Percentiles rank a stretch among this genome's conserved stretches.
phyloP scores from a whole-genome alignment of 805 yeast species.

The Huiozyma sinensis region DNA sequence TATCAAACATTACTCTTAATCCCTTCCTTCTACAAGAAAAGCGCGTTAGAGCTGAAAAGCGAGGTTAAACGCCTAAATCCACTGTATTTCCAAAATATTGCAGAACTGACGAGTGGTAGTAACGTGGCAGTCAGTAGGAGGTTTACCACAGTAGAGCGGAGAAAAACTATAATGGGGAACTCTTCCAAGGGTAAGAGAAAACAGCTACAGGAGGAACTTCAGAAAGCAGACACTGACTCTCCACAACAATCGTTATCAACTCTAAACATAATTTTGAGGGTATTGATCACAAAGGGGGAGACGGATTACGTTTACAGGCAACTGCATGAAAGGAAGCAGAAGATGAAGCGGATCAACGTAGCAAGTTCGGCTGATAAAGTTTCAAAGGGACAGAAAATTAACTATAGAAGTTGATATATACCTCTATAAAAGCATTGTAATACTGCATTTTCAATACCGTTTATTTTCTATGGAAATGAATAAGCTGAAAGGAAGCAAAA shows the following conservation, averaged over 20 bases:
- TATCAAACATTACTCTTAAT: constrained; percentile 56
- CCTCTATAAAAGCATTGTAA: no score
- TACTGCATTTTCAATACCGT: no score
- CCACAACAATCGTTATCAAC: constrained; percentile 30
- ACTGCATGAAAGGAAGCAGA: constrained; percentile 49
- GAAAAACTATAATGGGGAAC: constrained; percentile 60
- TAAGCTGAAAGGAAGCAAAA: no score
- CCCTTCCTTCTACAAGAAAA: constrained; percentile 54
- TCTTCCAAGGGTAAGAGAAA: constrained; percentile 47
- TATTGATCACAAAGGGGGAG: constrained; percentile 58
- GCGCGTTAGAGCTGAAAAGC: constrained; percentile 34
- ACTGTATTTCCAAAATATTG: constrained; percentile 6
- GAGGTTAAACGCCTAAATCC: constrained; percentile 45
- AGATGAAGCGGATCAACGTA: constrained; percentile 26
- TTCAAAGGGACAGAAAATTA: constrained; percentile 12
- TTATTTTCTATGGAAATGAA: no score
- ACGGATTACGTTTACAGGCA: constrained; percentile 47
- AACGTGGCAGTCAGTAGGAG: constrained; percentile 25
- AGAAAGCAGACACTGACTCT: constrained; percentile 36
- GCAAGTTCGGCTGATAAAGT: constrained; percentile 22
- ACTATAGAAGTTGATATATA: constrained; percentile 2
- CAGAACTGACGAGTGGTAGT: constrained; percentile 18
- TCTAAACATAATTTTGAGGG: constrained; percentile 64
- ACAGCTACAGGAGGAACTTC: constrained; percentile 23
- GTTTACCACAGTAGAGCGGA: constrained; percentile 45